These are phyloP conservation scores for Xylaria sp. DNA, from an alignment of 495 filamentous ascomycete genomes.

Conservation along the genomic window DNA sequence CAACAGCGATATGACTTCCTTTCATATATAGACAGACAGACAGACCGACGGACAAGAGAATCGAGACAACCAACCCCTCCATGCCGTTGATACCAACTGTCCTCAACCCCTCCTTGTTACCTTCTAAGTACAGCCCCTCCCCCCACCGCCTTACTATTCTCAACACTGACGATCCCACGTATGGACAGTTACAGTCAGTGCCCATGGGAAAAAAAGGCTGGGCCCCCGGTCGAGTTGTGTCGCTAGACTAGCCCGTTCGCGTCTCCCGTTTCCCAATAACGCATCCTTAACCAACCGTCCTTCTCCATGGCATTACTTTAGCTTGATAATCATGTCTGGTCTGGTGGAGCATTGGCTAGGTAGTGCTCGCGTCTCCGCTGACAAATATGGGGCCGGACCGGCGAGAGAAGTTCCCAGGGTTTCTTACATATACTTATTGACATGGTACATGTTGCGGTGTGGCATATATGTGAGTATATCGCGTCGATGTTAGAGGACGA, in stretches of 20 bases:
- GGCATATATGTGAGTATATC: background rate
- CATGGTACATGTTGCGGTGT: background rate
- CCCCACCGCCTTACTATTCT: slow-evolving; percentile 23
- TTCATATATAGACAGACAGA: slow-evolving; percentile 25
- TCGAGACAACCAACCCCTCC: background rate
- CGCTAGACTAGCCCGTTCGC: background rate
- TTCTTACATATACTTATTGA: background rate
- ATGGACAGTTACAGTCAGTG: background rate
- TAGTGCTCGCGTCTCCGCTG: slow-evolving; percentile 2
- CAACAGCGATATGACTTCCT: background rate
- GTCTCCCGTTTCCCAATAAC: background rate
- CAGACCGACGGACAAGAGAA: background rate
- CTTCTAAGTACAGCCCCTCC: slow-evolving; percentile 12
- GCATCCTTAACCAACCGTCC: background rate
- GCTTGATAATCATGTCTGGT: slow-evolving; percentile 7
- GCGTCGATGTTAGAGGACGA: background rate
- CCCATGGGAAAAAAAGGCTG: background rate
- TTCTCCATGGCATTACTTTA: background rate
- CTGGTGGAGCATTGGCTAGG: background rate
- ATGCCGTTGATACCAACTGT: background rate
- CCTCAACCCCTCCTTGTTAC: slow-evolving; percentile 11
- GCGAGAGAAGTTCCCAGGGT: background rate
- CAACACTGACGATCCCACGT: slow-evolving; percentile 4
- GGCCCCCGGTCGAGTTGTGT: background rate
- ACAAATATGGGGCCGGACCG: slow-evolving; percentile 23